These are phyloP conservation scores for Kernera saxatilis DNA, from an alignment of 345 rosid genomes.

Conservation along the genomic window DNA sequence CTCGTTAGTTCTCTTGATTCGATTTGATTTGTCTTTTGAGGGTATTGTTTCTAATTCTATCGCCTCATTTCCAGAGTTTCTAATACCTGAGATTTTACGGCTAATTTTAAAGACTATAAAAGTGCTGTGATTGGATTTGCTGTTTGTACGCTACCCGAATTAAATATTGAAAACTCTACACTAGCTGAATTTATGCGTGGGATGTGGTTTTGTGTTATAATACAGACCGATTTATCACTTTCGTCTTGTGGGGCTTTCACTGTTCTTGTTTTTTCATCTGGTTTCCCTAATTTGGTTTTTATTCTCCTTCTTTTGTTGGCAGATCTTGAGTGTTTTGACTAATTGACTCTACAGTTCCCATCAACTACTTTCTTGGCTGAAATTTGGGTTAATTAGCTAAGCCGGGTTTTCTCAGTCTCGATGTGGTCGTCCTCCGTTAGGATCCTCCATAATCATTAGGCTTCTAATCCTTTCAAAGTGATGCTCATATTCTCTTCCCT, in stretches of 20 bases:
- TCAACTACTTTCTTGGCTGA: neutral
- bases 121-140: neutral
- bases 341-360: neutral
- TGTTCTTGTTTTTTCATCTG: neutral
- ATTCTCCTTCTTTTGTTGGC: neutral
- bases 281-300: slow-evolving; percentile 2
- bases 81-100: neutral
- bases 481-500: slow-evolving; percentile 53
- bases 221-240: neutral
- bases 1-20: neutral
- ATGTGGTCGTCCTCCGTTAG: slow-evolving; percentile 16
- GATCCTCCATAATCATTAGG: slow-evolving; percentile 18
- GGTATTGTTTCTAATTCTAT: neutral
- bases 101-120: neutral
- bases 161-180: neutral
- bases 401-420: slow-evolving; percentile 1
- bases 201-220: neutral
- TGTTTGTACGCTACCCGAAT: neutral
- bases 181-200: neutral
- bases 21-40: neutral
- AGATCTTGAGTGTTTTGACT: neutral
- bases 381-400: neutral
- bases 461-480: slow-evolving; percentile 17
- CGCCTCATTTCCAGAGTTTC: neutral
- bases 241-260: neutral